Conservation (phyloP, 768 basidiomycete genomes). For the Tremella mesenterica region DNA sequence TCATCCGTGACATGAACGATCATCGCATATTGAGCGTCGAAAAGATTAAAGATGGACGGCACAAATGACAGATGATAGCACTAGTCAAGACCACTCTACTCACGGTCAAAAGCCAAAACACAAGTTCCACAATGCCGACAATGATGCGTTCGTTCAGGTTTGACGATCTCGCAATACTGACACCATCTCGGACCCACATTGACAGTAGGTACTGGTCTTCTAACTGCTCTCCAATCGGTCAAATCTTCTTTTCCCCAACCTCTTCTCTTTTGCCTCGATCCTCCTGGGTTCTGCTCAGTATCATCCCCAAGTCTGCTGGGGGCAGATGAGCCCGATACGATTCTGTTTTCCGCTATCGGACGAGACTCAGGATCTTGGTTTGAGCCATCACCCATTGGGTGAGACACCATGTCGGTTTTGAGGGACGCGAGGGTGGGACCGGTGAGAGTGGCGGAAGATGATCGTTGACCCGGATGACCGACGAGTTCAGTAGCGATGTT, state of each 20-base stretch:
- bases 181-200: conserved; percentile 27
- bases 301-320: too few relatives aligned
- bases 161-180: conserved; percentile 36
- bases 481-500: conserved; percentile 8
- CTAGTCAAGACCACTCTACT: conserved; percentile 11
- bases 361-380: too few relatives aligned
- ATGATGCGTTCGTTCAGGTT: conserved; percentile 42
- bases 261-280: neutral
- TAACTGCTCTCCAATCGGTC: conserved; percentile 18
- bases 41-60: too few relatives aligned
- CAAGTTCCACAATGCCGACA: conserved; percentile 43
- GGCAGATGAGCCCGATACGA: too few relatives aligned
- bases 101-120: conserved; percentile 40
- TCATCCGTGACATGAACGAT: neutral
- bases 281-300: neutral
- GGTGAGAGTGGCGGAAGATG: conserved; percentile 9
- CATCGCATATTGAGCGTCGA: too few relatives aligned
- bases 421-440: neutral
- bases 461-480: too few relatives aligned
- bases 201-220: conserved; percentile 20
- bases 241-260: neutral
- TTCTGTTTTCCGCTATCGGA: too few relatives aligned
- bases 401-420: neutral
- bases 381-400: too few relatives aligned
- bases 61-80: too few relatives aligned